A percentile compares a stretch with the other conserved stretches of the same genome.
These are phyloP conservation scores for Amylocarpus encephaloides DNA, from an alignment of 2,329 filamentous ascomycete species.

Conservation along the genomic window DNA sequence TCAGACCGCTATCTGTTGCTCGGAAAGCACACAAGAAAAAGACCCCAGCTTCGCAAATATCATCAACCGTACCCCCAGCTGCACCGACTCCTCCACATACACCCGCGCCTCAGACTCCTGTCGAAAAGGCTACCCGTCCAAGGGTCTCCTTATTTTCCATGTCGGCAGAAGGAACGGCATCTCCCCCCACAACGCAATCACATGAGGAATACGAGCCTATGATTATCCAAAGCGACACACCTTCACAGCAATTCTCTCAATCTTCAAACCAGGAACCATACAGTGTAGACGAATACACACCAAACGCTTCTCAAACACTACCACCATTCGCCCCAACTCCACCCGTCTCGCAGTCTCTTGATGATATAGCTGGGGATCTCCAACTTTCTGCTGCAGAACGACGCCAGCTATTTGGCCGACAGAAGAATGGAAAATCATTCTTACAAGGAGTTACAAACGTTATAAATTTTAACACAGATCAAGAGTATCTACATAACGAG, in stretches of 20 bases:
- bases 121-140: constrained; percentile 40
- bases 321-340: constrained; percentile 24
- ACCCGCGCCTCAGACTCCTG: constrained; percentile 21
- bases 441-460: constrained; percentile 51
- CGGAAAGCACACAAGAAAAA: constrained; percentile 68
- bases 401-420: constrained; percentile 79
- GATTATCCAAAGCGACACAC: constrained; percentile 33
- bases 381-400: constrained; percentile 71
- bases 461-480: constrained; percentile 82
- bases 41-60: constrained; percentile 21
- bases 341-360: constrained; percentile 48
- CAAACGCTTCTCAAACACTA: constrained; percentile 20
- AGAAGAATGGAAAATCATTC: constrained; percentile 35
- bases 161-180: constrained; percentile 34
- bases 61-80: constrained; percentile 14
- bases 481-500: constrained; percentile 83
- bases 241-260: constrained; percentile 13
- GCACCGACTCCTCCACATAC: constrained; percentile 17
- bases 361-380: constrained; percentile 67
- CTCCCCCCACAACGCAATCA: constrained; percentile 4
- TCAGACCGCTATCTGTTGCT: constrained; percentile 80
- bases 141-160: constrained; percentile 68
- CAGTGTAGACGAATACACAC: constrained; percentile 26
- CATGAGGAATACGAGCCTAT: constrained; percentile 45
- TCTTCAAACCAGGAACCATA: constrained; percentile 10